Evolutionary conservation across 257 asterid species (phyloP).

Genomic region (Schizonepeta tenuifolia): DNA sequence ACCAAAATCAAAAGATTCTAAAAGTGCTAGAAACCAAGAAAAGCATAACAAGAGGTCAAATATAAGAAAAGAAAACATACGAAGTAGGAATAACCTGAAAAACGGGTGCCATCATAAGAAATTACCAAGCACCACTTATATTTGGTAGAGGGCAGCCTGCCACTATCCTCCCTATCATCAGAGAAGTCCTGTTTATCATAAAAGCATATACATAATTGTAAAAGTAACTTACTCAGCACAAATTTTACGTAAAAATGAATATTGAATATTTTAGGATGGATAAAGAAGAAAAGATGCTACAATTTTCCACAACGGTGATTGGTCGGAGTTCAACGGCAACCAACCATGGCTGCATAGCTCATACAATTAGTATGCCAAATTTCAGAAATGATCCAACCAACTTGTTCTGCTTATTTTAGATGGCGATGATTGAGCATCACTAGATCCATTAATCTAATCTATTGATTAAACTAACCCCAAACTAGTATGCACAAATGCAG

Average conservation of each 20-base stretch:
- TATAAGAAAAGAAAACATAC: background rate
- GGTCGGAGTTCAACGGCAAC: background rate
- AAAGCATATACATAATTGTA: constrained; percentile 19
- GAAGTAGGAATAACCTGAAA: constrained; percentile 66
- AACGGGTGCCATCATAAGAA: constrained; percentile 83
- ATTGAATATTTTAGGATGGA: background rate
- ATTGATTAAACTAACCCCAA: background rate
- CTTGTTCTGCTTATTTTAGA: background rate
- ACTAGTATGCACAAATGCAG: constrained; percentile 22
- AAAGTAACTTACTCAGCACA: constrained; percentile 13
- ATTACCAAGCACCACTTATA: constrained; percentile 84
- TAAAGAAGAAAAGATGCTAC: background rate
- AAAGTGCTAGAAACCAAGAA: no score
- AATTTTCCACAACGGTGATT: background rate
- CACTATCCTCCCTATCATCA: constrained; percentile 39
- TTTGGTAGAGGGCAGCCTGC: constrained; percentile 36
- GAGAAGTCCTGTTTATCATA: constrained; percentile 42
- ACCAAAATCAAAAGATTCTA: constrained; percentile 14
- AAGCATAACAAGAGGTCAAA: constrained; percentile 11
- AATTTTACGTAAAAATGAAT: constrained; percentile 23
- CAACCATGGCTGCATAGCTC: constrained; percentile 1
- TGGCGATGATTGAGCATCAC: background rate
- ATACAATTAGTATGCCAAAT: background rate
- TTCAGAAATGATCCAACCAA: background rate
- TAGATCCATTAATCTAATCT: background rate